Evolutionary conservation across 768 basidiomycete genomes (phyloP), one percentile per base, ranked within the genome.

Genomic region (Crepidotus variabilis): DNA sequence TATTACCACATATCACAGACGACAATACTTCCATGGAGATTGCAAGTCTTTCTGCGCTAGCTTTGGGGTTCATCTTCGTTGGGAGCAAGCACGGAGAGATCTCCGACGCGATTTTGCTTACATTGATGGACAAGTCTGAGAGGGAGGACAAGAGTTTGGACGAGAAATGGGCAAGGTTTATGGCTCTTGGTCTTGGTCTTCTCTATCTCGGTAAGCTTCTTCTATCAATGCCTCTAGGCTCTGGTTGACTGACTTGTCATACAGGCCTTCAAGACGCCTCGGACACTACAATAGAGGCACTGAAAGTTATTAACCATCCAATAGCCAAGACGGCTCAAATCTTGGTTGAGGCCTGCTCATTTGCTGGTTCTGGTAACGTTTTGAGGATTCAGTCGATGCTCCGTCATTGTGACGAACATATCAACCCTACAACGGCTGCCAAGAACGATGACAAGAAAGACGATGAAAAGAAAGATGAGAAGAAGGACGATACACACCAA

Each of bases 41-140:
- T 45, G 86, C 87, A 2, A 83, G 90, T 47, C 78, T 96, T 55
- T 85, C 94, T 16, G 87, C 95, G 0, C 77, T 99, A 14, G 86
- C 96, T 0, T 81, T 98, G 9, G 96, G 96, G 1, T 96, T 98
- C 71, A 87, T 98, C 52, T 97, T 93, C 64, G 94, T 96, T 21
- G 96, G 96, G 16, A 94, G 94, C 65, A 92, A 88, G 50, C 90
- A 98, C 61, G 94, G 94, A 5, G 97, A 99, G 60, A 86, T 97
- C 14, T 88, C 93, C 7, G 84, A 85, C 56, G 85, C 88, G 0
- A 94, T 99, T 55, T 74, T 98, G 66, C 94, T 96, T 74, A 88
- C 90, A 2, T 69, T 99, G 66, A 92, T 95, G 90, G 93, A 96
- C 69, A 78, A 82, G 53, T 74, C 69, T 36, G 79, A 82, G 57